phyloP scores from a whole-genome alignment of 805 yeast genomes.

The Saturnispora sekii region DNA sequence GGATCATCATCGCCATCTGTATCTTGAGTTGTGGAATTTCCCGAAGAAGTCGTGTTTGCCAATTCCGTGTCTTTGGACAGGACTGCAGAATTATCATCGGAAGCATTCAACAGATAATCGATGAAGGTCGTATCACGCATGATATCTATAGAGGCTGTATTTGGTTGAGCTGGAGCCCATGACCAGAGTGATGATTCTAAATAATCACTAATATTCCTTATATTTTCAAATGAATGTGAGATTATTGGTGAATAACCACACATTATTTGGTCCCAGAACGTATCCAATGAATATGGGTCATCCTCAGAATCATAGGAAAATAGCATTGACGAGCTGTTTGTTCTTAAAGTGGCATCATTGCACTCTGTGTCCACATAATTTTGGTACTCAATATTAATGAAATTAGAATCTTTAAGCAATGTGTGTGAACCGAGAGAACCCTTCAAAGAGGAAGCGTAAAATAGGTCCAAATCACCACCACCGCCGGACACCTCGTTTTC shows the following conservation, averaged over 20 bases:
- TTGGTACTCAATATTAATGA: conserved; percentile 1
- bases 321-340: conserved; percentile 6
- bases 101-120: background rate
- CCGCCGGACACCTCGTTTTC: conserved; percentile 16
- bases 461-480: conserved; percentile 1
- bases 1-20: conserved; percentile 12
- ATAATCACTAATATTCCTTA: conserved; percentile 24
- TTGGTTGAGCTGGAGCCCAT: conserved; percentile 59
- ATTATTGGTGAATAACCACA: conserved; percentile 66
- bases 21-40: background rate
- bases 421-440: background rate
- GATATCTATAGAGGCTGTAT: conserved; percentile 8
- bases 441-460: conserved; percentile 5
- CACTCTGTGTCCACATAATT: background rate
- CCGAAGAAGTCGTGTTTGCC: too few relatives aligned
- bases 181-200: conserved; percentile 51
- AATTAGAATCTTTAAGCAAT: background rate
- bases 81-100: too few relatives aligned
- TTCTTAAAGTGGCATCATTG: background rate
- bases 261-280: conserved; percentile 31
- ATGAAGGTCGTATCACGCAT: background rate
- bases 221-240: conserved; percentile 26
- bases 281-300: conserved; percentile 29
- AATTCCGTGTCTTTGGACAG: too few relatives aligned
- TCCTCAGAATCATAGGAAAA: conserved; percentile 30